phyloP scores from a whole-genome alignment of 2,329 filamentous ascomycete species.

The Colletotrichum simmondsii region DNA sequence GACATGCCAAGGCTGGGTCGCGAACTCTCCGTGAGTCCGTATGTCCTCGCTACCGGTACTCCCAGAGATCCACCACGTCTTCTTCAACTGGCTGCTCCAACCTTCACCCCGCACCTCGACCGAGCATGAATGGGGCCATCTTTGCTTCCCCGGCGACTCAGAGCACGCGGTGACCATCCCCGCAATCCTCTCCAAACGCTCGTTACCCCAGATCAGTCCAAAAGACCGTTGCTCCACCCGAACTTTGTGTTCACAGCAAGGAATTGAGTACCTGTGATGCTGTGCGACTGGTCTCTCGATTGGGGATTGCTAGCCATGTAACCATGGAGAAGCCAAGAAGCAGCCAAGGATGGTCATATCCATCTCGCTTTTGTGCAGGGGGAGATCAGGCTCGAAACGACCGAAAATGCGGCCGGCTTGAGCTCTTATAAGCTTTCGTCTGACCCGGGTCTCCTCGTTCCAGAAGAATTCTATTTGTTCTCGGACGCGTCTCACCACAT shows the following conservation, averaged over 20 bases:
- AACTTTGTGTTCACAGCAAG: neutral
- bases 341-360: neutral
- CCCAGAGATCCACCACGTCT: slow-evolving; percentile 15
- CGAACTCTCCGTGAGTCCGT: neutral
- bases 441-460: slow-evolving; percentile 9
- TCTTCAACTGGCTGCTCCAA: slow-evolving; percentile 21
- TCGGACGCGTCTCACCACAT: neutral
- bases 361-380: neutral
- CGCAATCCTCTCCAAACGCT: slow-evolving; percentile 27
- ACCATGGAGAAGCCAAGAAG: slow-evolving; percentile 7
- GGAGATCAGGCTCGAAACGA: slow-evolving; percentile 19
- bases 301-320: neutral
- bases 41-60: neutral
- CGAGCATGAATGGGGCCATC: slow-evolving; percentile 2
- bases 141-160: slow-evolving; percentile 14
- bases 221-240: neutral
- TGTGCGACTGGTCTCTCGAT: neutral
- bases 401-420: slow-evolving; percentile 27
- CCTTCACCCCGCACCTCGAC: slow-evolving; percentile 26
- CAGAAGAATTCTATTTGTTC: neutral
- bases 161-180: slow-evolving; percentile 8
- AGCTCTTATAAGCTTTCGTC: slow-evolving; percentile 29
- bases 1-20: slow-evolving; percentile 13
- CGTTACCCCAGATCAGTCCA: slow-evolving; percentile 11
- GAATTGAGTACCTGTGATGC: neutral